Base-by-base conservation (phyloP, 2,329 filamentous ascomycete species). In the Colletotrichum trifolii region DNA sequence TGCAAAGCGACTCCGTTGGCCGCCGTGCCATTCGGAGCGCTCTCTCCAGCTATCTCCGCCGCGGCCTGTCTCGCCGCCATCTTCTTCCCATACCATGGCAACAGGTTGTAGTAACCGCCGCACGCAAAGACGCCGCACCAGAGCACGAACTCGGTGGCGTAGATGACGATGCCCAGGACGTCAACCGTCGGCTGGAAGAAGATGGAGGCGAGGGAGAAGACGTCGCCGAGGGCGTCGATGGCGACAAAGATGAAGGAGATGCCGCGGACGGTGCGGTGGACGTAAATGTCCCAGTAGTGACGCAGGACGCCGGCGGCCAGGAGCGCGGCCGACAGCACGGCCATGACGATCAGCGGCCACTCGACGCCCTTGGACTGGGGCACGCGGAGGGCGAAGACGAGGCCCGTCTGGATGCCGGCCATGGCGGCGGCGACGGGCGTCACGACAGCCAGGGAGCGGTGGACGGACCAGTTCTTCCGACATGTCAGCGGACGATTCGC, bases 221-320 rank as follows among this genome's bases (percentile, higher is more conserved):
- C 73, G 73, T 92, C 90, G 0, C 90, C 90, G 0, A 87, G 80
- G 0, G 89, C 90, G 74, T 92, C 90, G 47, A 92, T 89, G 2
- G 80, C 87, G 0, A 91, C 89, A 68, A 93, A 93, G 2, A 91
- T 78, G 73, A 92, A 92, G 1, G 89, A 91, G 43, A 92, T 91
- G 8, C 90, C 89, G 12, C 88, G 81, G 2, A 91, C 89, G 0
- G 89, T 91, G 7, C 86, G 82, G 68, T 91, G 85, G 2, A 81
- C 72, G 70, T 86, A 91, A 25, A 93, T 91, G 67, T 92, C 89
- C 79, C 84, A 86, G 70, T 92, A 92, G 72, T 92, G 89, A 2
- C 86, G 78, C 8, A 91, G 75, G 0, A 92, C 90, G 0, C 90
- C 90, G 1, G 87, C 82, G 1, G 87, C 87, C 1, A 92, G 82